A percentile compares a stretch with the other conserved stretches of the same genome.
Conservation (phyloP, 106 monocot species). For the Acorus gramineus region DNA sequence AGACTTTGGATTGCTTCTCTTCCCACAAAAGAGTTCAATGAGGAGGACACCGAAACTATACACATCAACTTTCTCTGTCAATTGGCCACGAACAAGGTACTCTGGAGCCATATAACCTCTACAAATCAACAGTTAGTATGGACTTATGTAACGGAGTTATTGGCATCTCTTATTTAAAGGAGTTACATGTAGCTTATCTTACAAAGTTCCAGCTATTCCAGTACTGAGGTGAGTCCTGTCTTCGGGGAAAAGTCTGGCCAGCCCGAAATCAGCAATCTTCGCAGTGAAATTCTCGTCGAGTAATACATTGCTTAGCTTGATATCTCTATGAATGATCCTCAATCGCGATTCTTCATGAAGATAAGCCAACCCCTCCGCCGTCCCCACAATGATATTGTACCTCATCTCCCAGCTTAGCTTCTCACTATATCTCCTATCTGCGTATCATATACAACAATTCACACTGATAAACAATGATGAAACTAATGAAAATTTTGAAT, state of each 20-base stretch:
- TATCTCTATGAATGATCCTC: conserved; percentile 7
- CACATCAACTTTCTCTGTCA: background rate
- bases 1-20: no score
- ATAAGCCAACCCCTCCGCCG: conserved; percentile 10
- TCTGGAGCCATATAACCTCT: conserved; percentile 1
- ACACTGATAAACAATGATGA: no score
- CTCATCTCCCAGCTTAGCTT: conserved; percentile 6
- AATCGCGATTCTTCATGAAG: conserved; percentile 11
- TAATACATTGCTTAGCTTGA: conserved; percentile 9
- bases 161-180: no score
- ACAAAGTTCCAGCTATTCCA: conserved; percentile 6
- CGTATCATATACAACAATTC: background rate
- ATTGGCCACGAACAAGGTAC: background rate
- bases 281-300: conserved; percentile 6
- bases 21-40: no score
- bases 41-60: background rate
- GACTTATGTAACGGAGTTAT: no score
- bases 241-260: background rate
- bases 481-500: no score
- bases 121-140: no score
- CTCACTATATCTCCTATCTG: background rate
- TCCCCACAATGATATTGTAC: conserved; percentile 4
- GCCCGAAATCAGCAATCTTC: conserved; percentile 12
- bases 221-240: background rate
- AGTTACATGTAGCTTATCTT: background rate